Evolutionary conservation across 163 green algal species (phyloP), one percentile per base, ranked within the genome.

Genomic region (Chlorella variabilis): DNA sequence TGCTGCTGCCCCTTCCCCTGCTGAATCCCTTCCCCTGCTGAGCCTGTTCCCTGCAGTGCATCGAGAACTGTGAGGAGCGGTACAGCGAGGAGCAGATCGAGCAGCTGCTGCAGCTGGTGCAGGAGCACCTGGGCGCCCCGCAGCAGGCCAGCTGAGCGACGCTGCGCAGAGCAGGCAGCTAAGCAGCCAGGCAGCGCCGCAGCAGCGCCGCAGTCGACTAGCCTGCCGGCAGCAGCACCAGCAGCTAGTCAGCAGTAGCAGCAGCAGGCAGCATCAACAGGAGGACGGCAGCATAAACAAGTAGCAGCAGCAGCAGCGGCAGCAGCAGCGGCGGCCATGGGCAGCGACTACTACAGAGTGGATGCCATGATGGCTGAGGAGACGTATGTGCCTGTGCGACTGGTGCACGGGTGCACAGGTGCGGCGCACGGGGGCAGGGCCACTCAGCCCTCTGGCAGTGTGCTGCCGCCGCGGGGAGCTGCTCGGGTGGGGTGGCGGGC

Each of bases 61-160:
- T 92, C 15, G 82, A 89, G 31, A 65, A 89, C 8, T 90, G 84
- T 62, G 89, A 92, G 75, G 80, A 83, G 27, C 83, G 89, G 38
- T 77, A 93, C 21, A 69, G 21, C 8, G 74, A 89, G 59, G 71
- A 83, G 29, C 77, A 88, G 41, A 41, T 87, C 25, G 58, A 87
- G 34, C 59, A 88, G 31, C 81, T 92, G 68, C 41, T 90, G 59
- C 9, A 13, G 1, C 25, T 85, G 13, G 58, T 88, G 23, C 54
- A 84, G 41, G 2, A 79, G 13, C 75, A 85, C 45, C 82, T 91
- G n/a, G 15, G 45, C n/a, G 45, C 34, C 18, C 27, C 29, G 8
- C 80, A 49, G 70, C 70, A 17, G 70, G 11, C 15, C 15, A 49
- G 20, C 48, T 38, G 42, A 15, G 11, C 45, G 45, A 54, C 11